Evolutionary conservation across 768 basidiomycete species (phyloP), one percentile per base, ranked within the genome.

Genomic region (Panus rudis): DNA sequence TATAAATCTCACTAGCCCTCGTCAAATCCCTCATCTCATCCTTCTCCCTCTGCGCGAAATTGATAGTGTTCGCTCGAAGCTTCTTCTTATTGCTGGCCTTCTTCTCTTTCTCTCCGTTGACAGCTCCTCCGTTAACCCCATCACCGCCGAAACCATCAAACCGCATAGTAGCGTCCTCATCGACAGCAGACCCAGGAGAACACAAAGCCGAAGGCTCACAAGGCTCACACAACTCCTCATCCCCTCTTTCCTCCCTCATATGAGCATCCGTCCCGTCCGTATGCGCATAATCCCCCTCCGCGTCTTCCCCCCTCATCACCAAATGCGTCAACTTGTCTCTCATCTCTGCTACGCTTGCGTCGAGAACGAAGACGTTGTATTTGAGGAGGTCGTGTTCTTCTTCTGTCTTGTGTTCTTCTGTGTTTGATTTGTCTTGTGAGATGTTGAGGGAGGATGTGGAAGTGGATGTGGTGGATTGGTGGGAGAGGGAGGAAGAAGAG

Each of bases 21-120:
- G 92, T 94, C 42, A 93, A 66, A 56, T 87, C 84, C 11, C 84
- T 70, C 88, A 92, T 93, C 67, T 93, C 92, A 48, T 89, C 86
- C 62, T 78, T 78, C 65, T 94, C 91, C 25, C 88, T 72, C 55
- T 79, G 75, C 12, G 86, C 80, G 61, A 92, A 91, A 58, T 89
- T 78, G 57, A 90, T 75, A 23, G 82, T 84, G 57, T 85, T 84
- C 4, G 65, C 64, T 26, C 51, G 55, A 13, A 52, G 47, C 20
- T 14, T 35, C 33, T 17, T 7, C 33, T 16, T 17, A 14, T 7
- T 35, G 10, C 6, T 17, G n/a, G n/a, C 6, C 33, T 35, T 35
- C 33, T 35, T 20, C 28, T n/a, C 28, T 30, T 30, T 10, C 28
- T 30, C 28, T n/a, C n/a, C n/a, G 10, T 30, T 30, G 10, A 30